A percentile compares a stretch with the other conserved stretches of the same genome.
Evolutionary conservation across 805 yeast genomes (phyloP).

Genomic region (Metschnikowia lachancei): DNA sequence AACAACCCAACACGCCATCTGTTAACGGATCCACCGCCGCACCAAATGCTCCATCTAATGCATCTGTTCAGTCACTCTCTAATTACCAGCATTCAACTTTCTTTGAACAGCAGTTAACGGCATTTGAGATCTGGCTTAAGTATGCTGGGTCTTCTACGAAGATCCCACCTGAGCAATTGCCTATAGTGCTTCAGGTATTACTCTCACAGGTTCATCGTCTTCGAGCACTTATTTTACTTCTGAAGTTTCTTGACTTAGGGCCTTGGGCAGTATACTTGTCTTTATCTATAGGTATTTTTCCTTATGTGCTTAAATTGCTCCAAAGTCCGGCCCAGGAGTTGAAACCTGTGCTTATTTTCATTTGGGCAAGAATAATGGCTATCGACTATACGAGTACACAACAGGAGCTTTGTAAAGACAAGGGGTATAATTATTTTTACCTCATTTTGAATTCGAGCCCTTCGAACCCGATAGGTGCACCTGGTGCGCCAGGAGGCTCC

Average conservation of each 20-base stretch:
- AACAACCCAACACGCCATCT: not conserved
- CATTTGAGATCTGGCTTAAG: constrained; percentile 93
- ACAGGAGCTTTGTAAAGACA: constrained; percentile 86
- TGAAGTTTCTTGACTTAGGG: constrained; percentile 87
- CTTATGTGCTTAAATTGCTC: constrained; percentile 82
- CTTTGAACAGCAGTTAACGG: constrained; percentile 93
- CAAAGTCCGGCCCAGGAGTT: constrained; percentile 95
- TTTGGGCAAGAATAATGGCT: constrained; percentile 98
- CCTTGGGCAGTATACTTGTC: constrained; percentile 98
- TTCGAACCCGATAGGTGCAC: constrained; percentile 29
- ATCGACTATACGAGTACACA: constrained; percentile 89
- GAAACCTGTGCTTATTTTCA: constrained; percentile 89
- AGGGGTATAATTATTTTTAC: constrained; percentile 84
- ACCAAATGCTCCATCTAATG: constrained; percentile 1
- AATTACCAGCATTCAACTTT: constrained; percentile 88
- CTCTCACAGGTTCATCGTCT: constrained; percentile 92
- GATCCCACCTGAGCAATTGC: constrained; percentile 91
- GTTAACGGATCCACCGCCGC: constrained; percentile 9
- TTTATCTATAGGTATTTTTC: constrained; percentile 90
- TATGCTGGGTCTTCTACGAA: constrained; percentile 77
- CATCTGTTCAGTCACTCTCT: constrained; percentile 22
- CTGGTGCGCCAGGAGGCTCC: constrained; percentile 31
- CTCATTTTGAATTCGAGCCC: constrained; percentile 59
- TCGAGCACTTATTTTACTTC: constrained; percentile 78
- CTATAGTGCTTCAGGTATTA: constrained; percentile 88